Conservation (phyloP, 2,329 filamentous ascomycete species). For the Aspergillus pseudoterreus region DNA sequence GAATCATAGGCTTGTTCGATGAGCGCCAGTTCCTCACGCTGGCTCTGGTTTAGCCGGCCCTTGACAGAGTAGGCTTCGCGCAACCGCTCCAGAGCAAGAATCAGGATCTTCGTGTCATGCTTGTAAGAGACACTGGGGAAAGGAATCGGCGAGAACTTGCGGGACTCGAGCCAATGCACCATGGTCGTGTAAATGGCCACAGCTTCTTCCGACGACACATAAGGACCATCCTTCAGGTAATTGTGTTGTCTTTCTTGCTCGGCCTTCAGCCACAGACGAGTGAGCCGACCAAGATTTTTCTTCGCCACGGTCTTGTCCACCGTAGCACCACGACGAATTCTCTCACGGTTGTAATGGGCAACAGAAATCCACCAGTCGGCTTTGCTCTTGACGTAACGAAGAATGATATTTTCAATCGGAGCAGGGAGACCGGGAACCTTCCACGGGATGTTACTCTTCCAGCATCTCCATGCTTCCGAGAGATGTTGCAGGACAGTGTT, state of each 20-base stretch:
- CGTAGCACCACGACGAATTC: constrained; percentile 91
- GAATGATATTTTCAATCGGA: constrained; percentile 96
- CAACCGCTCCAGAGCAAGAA: constrained; percentile 86
- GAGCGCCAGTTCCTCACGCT: constrained; percentile 90
- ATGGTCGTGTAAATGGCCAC: constrained; percentile 99
- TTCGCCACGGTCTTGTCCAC: constrained; percentile 99
- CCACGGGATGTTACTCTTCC: constrained; percentile 99
- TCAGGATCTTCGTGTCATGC: constrained; percentile 98
- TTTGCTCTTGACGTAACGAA: constrained; percentile 98
- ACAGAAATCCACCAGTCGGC: constrained; percentile 99
- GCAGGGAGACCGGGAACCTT: constrained; percentile 96
- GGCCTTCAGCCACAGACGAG: constrained; percentile 92
- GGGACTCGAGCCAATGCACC: constrained; percentile 96
- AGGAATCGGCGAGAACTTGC: constrained; percentile 97
- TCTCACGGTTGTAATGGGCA: constrained; percentile 96
- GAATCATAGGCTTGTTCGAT: constrained; percentile 99
- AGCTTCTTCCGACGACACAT: constrained; percentile 96
- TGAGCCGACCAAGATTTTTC: constrained; percentile 95
- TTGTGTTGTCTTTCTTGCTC: constrained; percentile 99
- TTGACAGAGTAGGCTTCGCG: constrained; percentile 97
- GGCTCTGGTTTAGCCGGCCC: constrained; percentile 91
- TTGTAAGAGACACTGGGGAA: constrained; percentile 99
- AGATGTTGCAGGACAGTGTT: constrained; percentile 96
- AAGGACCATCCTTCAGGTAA: constrained; percentile 98
- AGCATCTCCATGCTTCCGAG: constrained; percentile 97